A percentile compares a stretch with the other conserved stretches of the same genome.
Evolutionary conservation across 2,329 filamentous ascomycete species (phyloP).

Genomic region (Daldinia sp.): DNA sequence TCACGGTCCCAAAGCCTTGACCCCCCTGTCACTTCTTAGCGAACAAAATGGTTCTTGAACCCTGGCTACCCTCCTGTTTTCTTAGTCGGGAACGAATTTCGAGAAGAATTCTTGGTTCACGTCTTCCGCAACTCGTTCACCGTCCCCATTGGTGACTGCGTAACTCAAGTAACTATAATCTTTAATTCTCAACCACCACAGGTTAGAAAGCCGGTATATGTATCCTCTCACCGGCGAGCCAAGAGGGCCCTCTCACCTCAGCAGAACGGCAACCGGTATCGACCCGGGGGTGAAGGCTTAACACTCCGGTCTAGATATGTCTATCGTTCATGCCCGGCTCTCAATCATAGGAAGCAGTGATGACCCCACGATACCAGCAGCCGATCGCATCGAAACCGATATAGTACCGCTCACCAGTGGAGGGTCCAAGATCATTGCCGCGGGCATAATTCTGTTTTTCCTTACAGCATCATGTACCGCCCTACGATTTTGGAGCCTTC

Average conservation of each 20-base stretch:
- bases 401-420: slow-evolving; percentile 34
- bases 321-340: slow-evolving; percentile 29
- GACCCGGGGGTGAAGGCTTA: slow-evolving; percentile 12
- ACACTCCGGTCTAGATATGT: slow-evolving; percentile 30
- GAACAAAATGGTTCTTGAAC: slow-evolving; percentile 28
- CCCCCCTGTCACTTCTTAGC: slow-evolving; percentile 25
- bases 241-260: slow-evolving; percentile 28
- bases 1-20: slow-evolving; percentile 29
- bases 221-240: slow-evolving; percentile 12
- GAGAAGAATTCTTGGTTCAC: slow-evolving; percentile 14
- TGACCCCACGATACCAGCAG: slow-evolving; percentile 11
- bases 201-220: slow-evolving; percentile 20
- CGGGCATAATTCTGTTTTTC: slow-evolving; percentile 27
- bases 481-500: slow-evolving; percentile 40
- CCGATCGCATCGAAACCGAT: slow-evolving; percentile 29
- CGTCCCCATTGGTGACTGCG: slow-evolving; percentile 17
- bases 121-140: slow-evolving; percentile 10
- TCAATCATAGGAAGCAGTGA: slow-evolving; percentile 17
- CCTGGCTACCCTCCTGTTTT: slow-evolving; percentile 23
- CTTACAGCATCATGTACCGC: slow-evolving; percentile 40
- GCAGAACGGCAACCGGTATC: slow-evolving; percentile 19
- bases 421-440: slow-evolving; percentile 33
- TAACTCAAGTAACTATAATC: slow-evolving; percentile 9
- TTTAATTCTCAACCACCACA: neutral
- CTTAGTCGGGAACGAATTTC: slow-evolving; percentile 17